Percentiles rank a stretch among this genome's conserved stretches.
These are phyloP conservation scores for Dissophora globulifera DNA, from an alignment of 192 early-diverging fungal species.

Conservation along the genomic window DNA sequence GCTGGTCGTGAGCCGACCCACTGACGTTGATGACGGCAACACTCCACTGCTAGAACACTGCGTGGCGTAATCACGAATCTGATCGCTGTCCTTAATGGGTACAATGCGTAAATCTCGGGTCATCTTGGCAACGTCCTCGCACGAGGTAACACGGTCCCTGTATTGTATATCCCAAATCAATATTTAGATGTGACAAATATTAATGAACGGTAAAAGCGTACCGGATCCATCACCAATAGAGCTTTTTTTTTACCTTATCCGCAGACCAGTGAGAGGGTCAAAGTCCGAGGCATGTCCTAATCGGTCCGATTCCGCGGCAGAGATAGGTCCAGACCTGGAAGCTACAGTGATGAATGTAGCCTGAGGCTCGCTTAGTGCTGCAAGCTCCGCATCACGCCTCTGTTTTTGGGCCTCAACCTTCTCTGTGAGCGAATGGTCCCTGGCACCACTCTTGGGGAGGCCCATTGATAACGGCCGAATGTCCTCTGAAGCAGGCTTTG, in stretches of 20 bases:
- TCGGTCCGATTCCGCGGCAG: background rate
- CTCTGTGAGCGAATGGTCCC: constrained; percentile 2
- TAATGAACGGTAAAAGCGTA: no score
- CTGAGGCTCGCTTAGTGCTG: background rate
- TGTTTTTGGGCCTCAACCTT: constrained; percentile 12
- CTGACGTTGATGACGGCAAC: background rate
- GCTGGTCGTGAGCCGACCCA: no score
- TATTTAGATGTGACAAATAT: no score
- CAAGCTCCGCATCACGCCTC: background rate
- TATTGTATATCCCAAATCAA: no score
- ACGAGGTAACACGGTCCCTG: constrained; percentile 16
- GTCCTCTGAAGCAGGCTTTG: no score
- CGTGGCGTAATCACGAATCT: constrained; percentile 9
- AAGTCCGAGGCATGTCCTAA: constrained; percentile 2
- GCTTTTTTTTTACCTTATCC: constrained; percentile 33
- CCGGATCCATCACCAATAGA: no score
- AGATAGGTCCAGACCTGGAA: background rate
- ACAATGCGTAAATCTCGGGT: constrained; percentile 17
- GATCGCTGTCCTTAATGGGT: constrained; percentile 25
- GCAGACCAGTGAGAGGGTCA: constrained; percentile 27
- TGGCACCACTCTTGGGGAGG: background rate
- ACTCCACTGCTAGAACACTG: background rate
- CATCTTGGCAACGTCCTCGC: constrained; percentile 14
- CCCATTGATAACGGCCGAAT: no score
- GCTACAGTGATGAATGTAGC: constrained; percentile 18